These are phyloP conservation scores for Trichothecium roseum DNA, from an alignment of 2,329 filamentous ascomycete species.

Conservation along the genomic window DNA sequence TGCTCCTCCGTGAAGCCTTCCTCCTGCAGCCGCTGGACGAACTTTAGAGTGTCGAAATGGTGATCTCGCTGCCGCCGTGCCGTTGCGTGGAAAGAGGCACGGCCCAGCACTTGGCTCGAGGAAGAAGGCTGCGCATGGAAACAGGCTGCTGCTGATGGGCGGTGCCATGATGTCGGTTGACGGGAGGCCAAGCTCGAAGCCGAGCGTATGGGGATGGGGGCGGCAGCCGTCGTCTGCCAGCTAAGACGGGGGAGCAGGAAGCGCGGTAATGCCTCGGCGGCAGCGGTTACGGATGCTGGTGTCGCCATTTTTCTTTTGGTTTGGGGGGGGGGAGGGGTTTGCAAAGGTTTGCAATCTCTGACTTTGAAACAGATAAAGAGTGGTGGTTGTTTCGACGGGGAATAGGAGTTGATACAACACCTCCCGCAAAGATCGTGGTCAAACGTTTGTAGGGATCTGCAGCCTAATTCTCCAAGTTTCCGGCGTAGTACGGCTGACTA, in stretches of 20 bases:
- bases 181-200: constrained; percentile 10
- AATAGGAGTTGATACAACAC: too few relatives aligned
- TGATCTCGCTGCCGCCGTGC: constrained; percentile 57
- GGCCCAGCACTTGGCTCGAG: constrained; percentile 16
- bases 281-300: constrained; percentile 10
- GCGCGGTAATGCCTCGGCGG: constrained; percentile 33
- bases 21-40: constrained; percentile 78
- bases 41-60: constrained; percentile 97
- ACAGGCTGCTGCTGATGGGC: constrained; percentile 8
- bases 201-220: constrained; percentile 16
- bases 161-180: constrained; percentile 5
- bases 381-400: too few relatives aligned
- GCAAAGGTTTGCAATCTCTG: too few relatives aligned
- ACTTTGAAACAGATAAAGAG: too few relatives aligned
- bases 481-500: too few relatives aligned
- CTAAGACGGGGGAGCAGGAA: constrained; percentile 47
- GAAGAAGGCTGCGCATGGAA: constrained; percentile 8
- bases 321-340: too few relatives aligned
- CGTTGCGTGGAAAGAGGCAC: constrained; percentile 57
- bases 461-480: too few relatives aligned
- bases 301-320: too few relatives aligned
- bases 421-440: too few relatives aligned
- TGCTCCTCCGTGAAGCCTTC: constrained; percentile 96
- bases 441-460: too few relatives aligned
- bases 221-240: constrained; percentile 27